Percentiles rank a stretch among this genome's conserved stretches.
Evolutionary conservation across 768 basidiomycete genomes (phyloP).

Genomic region (Tylopilus felleus): DNA sequence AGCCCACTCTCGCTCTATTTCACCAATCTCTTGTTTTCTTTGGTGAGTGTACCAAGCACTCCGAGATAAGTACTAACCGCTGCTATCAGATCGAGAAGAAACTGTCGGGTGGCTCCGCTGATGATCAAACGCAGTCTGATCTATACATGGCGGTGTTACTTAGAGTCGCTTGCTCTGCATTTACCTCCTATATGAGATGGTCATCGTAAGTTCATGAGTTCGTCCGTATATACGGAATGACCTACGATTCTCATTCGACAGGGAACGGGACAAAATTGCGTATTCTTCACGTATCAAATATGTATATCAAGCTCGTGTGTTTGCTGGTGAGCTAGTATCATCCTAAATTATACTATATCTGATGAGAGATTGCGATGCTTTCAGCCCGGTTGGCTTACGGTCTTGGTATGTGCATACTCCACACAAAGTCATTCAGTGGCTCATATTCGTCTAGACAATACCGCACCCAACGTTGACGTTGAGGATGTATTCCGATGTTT

Average conservation of each 20-base stretch:
- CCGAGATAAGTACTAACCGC: not conserved
- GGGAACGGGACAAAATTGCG: not conserved
- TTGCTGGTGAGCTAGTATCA: constrained; percentile 9
- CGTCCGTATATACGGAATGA: not conserved
- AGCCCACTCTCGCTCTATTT: constrained; percentile 20
- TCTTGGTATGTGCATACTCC: constrained; percentile 12
- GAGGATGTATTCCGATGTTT: constrained; percentile 9
- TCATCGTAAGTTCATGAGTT: constrained; percentile 15
- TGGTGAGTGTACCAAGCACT: constrained; percentile 8
- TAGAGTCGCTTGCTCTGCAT: constrained; percentile 13
- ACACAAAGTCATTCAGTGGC: not conserved
- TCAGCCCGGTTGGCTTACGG: constrained; percentile 19
- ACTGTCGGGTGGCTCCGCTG: constrained; percentile 1
- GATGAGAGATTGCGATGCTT: not conserved
- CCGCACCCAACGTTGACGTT: not conserved
- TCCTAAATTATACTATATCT: not conserved
- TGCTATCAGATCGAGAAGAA: constrained; percentile 21
- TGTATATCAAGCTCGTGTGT: constrained; percentile 19
- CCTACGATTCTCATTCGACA: not conserved
- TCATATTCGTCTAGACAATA: constrained; percentile 5
- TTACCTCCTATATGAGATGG: constrained; percentile 17
- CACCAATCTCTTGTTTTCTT: constrained; percentile 20
- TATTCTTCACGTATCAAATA: constrained; percentile 22
- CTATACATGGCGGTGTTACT: constrained; percentile 12
- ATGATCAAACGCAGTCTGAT: not conserved